phyloP scores from a whole-genome alignment of 805 yeast genomes.

The Teunomyces stri region DNA sequence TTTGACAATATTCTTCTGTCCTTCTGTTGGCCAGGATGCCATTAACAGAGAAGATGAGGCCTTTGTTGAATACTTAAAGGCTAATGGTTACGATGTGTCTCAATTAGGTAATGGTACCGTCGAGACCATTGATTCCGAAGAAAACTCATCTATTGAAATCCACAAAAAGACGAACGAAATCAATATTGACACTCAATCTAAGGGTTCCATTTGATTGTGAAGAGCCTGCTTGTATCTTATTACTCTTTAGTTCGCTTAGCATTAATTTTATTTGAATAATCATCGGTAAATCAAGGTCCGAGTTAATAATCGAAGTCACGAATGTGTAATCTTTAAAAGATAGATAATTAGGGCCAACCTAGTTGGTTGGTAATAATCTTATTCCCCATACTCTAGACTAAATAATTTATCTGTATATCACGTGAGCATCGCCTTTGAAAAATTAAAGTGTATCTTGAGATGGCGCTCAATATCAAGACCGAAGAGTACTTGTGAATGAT shows the following conservation, averaged over 20 bases:
- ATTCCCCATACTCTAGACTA: not conserved
- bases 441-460: conserved; percentile 1
- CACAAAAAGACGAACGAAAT: conserved; percentile 3
- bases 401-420: not conserved
- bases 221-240: not conserved
- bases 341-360: too few relatives aligned
- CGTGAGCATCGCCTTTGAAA: not conserved
- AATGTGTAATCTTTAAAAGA: too few relatives aligned
- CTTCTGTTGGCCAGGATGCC: conserved; percentile 81
- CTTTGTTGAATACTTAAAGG: conserved; percentile 64
- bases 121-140: conserved; percentile 5
- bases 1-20: conserved; percentile 68
- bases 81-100: conserved; percentile 67
- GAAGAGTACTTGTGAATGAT: not conserved
- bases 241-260: not conserved
- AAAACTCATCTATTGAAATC: not conserved
- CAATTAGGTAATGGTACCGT: conserved; percentile 45
- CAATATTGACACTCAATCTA: conserved; percentile 8
- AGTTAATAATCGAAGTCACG: not conserved
- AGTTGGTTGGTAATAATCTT: not conserved
- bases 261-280: not conserved
- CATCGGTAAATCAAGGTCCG: not conserved
- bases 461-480: not conserved
- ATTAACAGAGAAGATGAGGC: conserved; percentile 72
- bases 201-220: conserved; percentile 4